Percentiles rank a stretch among this genome's conserved stretches.
Evolutionary conservation across 805 yeast genomes (phyloP).

Genomic region (Kodamaea neixiangensis): DNA sequence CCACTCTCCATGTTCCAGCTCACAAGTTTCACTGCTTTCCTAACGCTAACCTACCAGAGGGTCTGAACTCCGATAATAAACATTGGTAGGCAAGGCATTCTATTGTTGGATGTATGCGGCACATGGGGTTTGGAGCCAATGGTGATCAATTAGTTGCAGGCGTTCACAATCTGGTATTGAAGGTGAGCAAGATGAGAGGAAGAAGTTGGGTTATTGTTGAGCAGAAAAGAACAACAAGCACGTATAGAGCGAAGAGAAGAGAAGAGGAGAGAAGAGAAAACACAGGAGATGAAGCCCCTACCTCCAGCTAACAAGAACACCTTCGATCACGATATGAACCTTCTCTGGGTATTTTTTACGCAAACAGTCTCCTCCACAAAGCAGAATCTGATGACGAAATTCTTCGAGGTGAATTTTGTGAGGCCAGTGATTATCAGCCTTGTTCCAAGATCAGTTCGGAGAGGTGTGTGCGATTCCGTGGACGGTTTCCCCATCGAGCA

Average conservation of each 20-base stretch:
- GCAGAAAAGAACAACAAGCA: too few relatives aligned
- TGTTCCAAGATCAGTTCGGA: background rate
- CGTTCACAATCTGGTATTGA: background rate
- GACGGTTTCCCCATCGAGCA: too few relatives aligned
- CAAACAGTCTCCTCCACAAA: background rate
- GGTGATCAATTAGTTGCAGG: background rate
- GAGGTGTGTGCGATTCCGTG: too few relatives aligned
- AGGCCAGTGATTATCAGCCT: background rate
- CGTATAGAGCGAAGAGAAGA: too few relatives aligned
- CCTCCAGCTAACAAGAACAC: too few relatives aligned
- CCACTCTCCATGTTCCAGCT: too few relatives aligned
- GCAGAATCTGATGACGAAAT: background rate
- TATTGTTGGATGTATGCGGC: slow-evolving; percentile 3
- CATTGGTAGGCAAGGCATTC: background rate
- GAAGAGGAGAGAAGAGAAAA: too few relatives aligned
- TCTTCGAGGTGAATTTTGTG: slow-evolving; percentile 1
- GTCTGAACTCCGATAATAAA: slow-evolving; percentile 2
- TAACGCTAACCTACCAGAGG: background rate
- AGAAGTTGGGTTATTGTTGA: too few relatives aligned
- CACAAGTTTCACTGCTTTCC: too few relatives aligned
- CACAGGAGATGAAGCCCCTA: too few relatives aligned
- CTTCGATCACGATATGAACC: background rate
- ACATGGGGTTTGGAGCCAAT: background rate
- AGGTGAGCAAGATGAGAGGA: background rate
- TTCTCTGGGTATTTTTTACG: slow-evolving; percentile 1